Base-by-base conservation (phyloP, 1,284 basidiomycete species). In the Bjerkandera adusta region DNA sequence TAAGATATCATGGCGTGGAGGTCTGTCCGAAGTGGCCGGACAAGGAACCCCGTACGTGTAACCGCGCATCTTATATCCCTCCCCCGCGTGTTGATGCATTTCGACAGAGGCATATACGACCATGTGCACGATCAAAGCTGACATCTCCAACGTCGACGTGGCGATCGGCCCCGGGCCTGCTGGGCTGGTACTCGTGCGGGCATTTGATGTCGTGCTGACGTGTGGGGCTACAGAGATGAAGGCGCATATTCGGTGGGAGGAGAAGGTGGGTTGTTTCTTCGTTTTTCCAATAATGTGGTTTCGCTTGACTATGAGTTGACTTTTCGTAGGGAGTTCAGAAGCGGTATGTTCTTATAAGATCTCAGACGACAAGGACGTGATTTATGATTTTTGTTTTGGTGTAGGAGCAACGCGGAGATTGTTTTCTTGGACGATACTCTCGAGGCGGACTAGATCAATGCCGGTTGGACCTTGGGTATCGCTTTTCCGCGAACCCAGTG, bases 151-250 rank as follows among this genome's bases (percentile, higher is more conserved):
- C 15, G 59, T 73, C 6, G 55, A 59, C 11, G 59, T 51, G 16
- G 34, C 29, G n/a, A n/a, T n/a, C n/a, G 15, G 20, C 16, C 3
- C 38, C 18, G 1, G 63, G 60, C 2, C 12, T 52, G 1, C 41
- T 38, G 1, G 62, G 63, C 11, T 43, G 41, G 4, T 73, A 66
- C 43, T 79, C 50, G 54, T 59, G 32, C 67, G 71, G 30, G 55
- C 64, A 10, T 78, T 68, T 53, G 67, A 73, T n/a, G 62, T 81
- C 41, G 63, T 81, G 18, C 59, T 81, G 37, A 60, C 68, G 27
- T 76, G 77, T 47, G 79, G 78, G 3, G 56, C 73, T 25, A 71
- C 74, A 0, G 73, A 76, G 48, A 37, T 76, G 4, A 64, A 69
- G 39, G 72, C 74, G 0, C 68, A 72, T 47, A 61, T 75, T 13